These are phyloP conservation scores for Kodamaea kaohsiungensis DNA, from an alignment of 805 yeast species.

Conservation along the genomic window DNA sequence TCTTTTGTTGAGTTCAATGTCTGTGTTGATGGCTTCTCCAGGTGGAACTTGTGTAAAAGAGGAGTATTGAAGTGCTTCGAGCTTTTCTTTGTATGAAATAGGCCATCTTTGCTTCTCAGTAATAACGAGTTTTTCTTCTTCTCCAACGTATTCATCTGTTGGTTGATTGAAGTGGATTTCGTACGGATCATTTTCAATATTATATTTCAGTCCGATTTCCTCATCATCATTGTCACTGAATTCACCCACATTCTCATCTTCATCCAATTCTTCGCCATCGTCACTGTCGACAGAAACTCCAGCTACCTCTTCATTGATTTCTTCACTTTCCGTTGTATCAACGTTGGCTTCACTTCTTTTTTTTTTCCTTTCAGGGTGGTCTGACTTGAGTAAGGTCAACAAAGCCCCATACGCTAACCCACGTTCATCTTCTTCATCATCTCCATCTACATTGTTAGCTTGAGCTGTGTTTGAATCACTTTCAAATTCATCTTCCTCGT, in stretches of 20 bases:
- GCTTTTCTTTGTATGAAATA: constrained; percentile 17
- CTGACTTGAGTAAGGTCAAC: constrained; percentile 57
- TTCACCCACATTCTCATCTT: constrained; percentile 25
- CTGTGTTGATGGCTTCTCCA: constrained; percentile 19
- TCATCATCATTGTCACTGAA: constrained; percentile 20
- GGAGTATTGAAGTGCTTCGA: constrained; percentile 25
- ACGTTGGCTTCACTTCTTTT: constrained; percentile 12
- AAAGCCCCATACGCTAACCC: constrained; percentile 66
- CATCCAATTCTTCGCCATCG: constrained; percentile 20
- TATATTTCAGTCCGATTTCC: constrained; percentile 40
- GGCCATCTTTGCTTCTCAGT: constrained; percentile 31
- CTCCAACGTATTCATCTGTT: constrained; percentile 36
- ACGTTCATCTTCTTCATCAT: constrained; percentile 19
- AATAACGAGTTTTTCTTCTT: constrained; percentile 21
- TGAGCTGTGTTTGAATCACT: background rate
- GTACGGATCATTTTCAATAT: constrained; percentile 63
- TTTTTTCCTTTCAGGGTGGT: constrained; percentile 27
- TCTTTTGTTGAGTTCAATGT: constrained; percentile 3
- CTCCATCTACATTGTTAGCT: constrained; percentile 18
- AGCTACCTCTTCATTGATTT: constrained; percentile 13
- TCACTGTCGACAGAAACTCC: constrained; percentile 9
- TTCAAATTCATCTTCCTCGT: constrained; percentile 10
- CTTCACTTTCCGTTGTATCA: constrained; percentile 15
- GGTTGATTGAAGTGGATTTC: constrained; percentile 69
- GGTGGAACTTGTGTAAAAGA: constrained; percentile 37